Base-by-base conservation (phyloP, 257 asterid genomes). In the Jaltomata sinuosa region DNA sequence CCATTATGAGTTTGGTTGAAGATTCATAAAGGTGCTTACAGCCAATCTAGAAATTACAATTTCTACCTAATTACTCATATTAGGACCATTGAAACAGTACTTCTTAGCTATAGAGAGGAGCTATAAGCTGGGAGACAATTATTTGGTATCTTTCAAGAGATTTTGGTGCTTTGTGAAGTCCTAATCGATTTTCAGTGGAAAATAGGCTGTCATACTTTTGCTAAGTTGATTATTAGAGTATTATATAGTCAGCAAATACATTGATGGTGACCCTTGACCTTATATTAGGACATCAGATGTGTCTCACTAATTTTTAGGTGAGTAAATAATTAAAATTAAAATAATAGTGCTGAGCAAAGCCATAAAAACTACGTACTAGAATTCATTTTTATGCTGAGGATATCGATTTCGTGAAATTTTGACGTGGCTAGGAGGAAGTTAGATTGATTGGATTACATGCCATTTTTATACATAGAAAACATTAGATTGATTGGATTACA, bases 101-200 rank as follows among this genome's bases (percentile, higher is more conserved):
- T 36, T 21, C 6, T 53, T 57, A 81, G 54, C 25, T n/a, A 53
- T 36, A 54, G 36, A 54, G 12, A 80, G 22, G 54, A 36, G 15
- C 55, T 16, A 80, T 36, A 22, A 6, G 32, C n/a, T n/a, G 42
- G 72, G 8, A 27, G 64, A 6, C 29, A 34, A 57, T 57, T 62
- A 53, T 59, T 59, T 38, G 76, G 55, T 55, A 59, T 81, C 59
- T 81, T 38, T 81, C 76, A 57, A 81, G 84, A 38, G 84, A 54
- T 81, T 79, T 59, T 81, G 76, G 36, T 59, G 53, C 16, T 59
- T 81, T 81, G 10, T n/a, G 27, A 81, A 55, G 40, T 55, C 69
- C 11, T 59, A 59, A 59, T 81, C 55, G 76, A 10, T 6, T 81
- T 55, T 40, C 69, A 22, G 84, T 81, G 84, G 84, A 59, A 81